Percentiles rank a stretch among this genome's conserved stretches.
phyloP scores from a whole-genome alignment of 2,329 filamentous ascomycete genomes.

The Orbilia ellipsospora region DNA sequence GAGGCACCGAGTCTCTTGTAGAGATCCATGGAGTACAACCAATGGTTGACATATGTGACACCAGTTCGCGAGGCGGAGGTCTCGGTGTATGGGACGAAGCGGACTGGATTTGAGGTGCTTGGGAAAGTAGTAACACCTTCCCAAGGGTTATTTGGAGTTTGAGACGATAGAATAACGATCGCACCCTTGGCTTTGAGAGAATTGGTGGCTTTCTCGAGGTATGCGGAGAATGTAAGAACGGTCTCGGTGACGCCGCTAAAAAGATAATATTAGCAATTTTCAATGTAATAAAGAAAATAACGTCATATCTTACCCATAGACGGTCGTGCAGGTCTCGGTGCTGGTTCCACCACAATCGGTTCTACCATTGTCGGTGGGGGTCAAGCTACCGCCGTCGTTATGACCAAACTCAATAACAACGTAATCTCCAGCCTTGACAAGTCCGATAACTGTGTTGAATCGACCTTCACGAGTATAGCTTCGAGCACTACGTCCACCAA shows the following conservation, averaged over 20 bases:
- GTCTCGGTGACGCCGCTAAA: constrained; percentile 47
- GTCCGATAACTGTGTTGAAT: constrained; percentile 69
- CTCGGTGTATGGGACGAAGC: constrained; percentile 70
- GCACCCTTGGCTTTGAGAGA: constrained; percentile 67
- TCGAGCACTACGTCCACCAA: constrained; percentile 74
- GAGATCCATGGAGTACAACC: constrained; percentile 65
- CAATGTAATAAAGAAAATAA: not conserved
- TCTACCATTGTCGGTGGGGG: constrained; percentile 40
- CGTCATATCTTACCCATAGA: constrained; percentile 28
- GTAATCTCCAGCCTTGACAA: constrained; percentile 71
- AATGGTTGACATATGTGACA: constrained; percentile 70
- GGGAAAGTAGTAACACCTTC: constrained; percentile 65
- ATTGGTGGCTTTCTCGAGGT: constrained; percentile 45
- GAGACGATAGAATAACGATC: constrained; percentile 69
- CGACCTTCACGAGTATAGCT: constrained; percentile 75
- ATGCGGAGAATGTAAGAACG: constrained; percentile 49
- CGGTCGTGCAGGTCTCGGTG: constrained; percentile 31
- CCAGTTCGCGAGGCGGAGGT: constrained; percentile 64
- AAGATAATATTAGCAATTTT: constrained; percentile 2
- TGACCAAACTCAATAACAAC: constrained; percentile 79
- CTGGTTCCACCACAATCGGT: constrained; percentile 38
- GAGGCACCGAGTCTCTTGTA: constrained; percentile 67
- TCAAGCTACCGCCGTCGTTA: constrained; percentile 72
- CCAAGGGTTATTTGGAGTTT: constrained; percentile 73
- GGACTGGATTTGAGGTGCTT: constrained; percentile 63